These are phyloP conservation scores for Vigna mungo DNA, from an alignment of 306 rosid species.

Conservation along the genomic window DNA sequence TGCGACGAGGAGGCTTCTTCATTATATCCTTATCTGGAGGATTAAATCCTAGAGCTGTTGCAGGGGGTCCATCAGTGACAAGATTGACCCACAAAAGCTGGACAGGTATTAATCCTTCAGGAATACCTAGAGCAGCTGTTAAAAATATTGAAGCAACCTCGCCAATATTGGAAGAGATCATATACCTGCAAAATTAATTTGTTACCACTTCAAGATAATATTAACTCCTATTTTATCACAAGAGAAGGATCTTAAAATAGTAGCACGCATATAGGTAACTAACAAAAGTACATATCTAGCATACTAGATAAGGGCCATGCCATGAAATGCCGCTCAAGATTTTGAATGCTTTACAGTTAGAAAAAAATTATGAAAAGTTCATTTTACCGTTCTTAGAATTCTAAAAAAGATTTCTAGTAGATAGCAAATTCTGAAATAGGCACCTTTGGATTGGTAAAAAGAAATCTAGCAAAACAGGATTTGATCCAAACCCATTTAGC, in stretches of 20 bases:
- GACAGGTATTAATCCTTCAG: constrained; percentile 97
- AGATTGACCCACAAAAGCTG: constrained; percentile 99
- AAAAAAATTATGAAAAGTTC: too few species aligned
- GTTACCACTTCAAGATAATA: constrained; percentile 19
- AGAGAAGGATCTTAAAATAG: constrained; percentile 19
- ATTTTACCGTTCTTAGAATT: too few species aligned
- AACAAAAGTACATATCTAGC: constrained; percentile 12
- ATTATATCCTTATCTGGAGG: constrained; percentile 91
- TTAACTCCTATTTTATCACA: neutral
- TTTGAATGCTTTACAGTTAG: neutral
- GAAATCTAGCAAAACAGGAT: neutral
- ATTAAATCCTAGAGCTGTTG: constrained; percentile 95
- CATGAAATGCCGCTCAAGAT: constrained; percentile 26
- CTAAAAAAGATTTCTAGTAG: too few species aligned
- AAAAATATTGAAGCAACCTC: constrained; percentile 86
- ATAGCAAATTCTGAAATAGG: too few species aligned
- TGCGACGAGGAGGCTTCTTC: constrained; percentile 90
- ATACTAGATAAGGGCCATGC: neutral
- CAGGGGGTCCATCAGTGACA: constrained; percentile 98
- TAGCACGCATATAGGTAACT: neutral
- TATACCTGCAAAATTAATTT: constrained; percentile 61
- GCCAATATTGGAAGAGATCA: constrained; percentile 90
- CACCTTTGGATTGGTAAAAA: neutral
- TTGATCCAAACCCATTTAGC: neutral
- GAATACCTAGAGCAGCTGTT: constrained; percentile 89